phyloP scores from a whole-genome alignment of 345 rosid genomes.

The Noccaea caerulescens region DNA sequence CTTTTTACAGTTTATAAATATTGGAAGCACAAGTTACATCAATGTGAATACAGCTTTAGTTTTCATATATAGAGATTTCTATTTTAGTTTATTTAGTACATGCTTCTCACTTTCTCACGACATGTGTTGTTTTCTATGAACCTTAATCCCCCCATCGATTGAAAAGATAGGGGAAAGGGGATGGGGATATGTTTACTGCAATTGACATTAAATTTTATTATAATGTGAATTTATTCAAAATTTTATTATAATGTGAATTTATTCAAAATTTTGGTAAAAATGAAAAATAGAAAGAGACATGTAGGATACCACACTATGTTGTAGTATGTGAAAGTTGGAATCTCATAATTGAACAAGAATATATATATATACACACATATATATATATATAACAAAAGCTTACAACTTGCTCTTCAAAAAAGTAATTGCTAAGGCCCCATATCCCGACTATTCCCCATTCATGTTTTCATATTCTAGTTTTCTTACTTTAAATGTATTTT shows the following conservation, averaged over 20 bases:
- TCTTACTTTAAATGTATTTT: conserved; percentile 26
- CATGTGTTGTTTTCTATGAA: conserved; percentile 36
- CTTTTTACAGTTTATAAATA: conserved; percentile 29
- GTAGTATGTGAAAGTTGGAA: conserved; percentile 45
- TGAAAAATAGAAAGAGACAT: conserved; percentile 27
- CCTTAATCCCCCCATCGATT: conserved; percentile 33
- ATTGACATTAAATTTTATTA: conserved; percentile 7
- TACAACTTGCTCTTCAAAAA: conserved; percentile 45
- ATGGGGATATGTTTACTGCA: conserved; percentile 18
- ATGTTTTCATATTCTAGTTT: conserved; percentile 30
- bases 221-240: conserved; percentile 13
- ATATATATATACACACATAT: not conserved
- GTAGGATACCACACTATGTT: conserved; percentile 46
- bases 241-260: conserved; percentile 3
- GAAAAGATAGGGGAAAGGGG: conserved; percentile 23
- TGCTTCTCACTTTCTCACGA: conserved; percentile 32
- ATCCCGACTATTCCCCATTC: conserved; percentile 44
- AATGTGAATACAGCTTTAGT: conserved; percentile 28
- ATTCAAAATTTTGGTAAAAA: not conserved
- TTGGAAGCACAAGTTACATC: conserved; percentile 38
- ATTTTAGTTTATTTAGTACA: conserved; percentile 24
- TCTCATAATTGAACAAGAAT: conserved; percentile 47
- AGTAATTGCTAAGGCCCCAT: conserved; percentile 42
- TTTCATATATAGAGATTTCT: conserved; percentile 5
- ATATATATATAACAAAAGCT: conserved; percentile 10